These are phyloP conservation scores for Bipolaris oryzae DNA, from an alignment of 2,329 filamentous ascomycete species.

Conservation along the genomic window DNA sequence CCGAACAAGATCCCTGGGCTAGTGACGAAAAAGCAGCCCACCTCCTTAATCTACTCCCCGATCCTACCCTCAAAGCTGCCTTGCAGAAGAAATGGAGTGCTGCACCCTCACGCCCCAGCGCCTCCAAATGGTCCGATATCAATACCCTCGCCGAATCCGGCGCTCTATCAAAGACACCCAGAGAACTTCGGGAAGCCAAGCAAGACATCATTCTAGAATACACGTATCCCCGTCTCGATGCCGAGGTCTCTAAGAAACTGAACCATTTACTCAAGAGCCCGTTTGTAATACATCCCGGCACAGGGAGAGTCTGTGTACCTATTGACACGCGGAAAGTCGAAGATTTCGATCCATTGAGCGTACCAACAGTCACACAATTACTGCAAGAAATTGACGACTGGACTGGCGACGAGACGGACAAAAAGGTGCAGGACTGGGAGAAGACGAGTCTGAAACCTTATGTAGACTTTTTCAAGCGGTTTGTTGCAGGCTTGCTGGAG, in stretches of 20 bases:
- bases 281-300: slow-evolving; percentile 95
- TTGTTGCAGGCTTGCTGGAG: slow-evolving; percentile 78
- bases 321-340: slow-evolving; percentile 79
- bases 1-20: slow-evolving; percentile 84
- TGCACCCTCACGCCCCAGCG: slow-evolving; percentile 75
- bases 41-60: slow-evolving; percentile 83
- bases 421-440: slow-evolving; percentile 81
- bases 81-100: slow-evolving; percentile 91
- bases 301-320: slow-evolving; percentile 91
- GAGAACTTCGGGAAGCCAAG: slow-evolving; percentile 82
- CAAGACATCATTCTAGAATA: slow-evolving; percentile 97
- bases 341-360: slow-evolving; percentile 81
- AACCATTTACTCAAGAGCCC: slow-evolving; percentile 98
- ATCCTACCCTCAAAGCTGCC: slow-evolving; percentile 75
- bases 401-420: slow-evolving; percentile 57
- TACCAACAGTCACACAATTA: slow-evolving; percentile 87
- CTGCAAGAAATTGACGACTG: slow-evolving; percentile 86
- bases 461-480: slow-evolving; percentile 83
- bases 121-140: slow-evolving; percentile 92
- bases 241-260: slow-evolving; percentile 95
- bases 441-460: slow-evolving; percentile 96
- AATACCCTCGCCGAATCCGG: slow-evolving; percentile 81
- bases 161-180: slow-evolving; percentile 73
- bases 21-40: slow-evolving; percentile 70
- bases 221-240: slow-evolving; percentile 95